Conservation (phyloP, 2,329 filamentous ascomycete species). For the Fusarium brachygibbosum region DNA sequence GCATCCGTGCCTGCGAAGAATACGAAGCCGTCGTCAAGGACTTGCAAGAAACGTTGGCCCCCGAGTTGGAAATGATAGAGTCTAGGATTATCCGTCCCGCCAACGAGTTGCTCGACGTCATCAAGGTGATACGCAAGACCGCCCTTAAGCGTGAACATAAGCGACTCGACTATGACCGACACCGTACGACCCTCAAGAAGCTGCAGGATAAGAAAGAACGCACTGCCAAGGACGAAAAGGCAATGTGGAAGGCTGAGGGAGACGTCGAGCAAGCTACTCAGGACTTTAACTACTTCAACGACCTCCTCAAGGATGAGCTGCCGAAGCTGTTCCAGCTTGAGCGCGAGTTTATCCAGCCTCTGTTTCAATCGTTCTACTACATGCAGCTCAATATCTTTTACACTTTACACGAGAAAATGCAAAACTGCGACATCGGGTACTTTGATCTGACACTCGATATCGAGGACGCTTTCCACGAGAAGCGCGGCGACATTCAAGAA, state of each 20-base stretch:
- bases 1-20: constrained; percentile 95
- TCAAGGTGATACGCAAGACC: constrained; percentile 94
- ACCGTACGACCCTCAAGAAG: constrained; percentile 87
- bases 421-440: constrained; percentile 96
- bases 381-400: constrained; percentile 99
- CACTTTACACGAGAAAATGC: constrained; percentile 98
- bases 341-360: constrained; percentile 92
- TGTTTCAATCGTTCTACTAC: constrained; percentile 99
- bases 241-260: constrained; percentile 93
- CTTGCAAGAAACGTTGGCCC: constrained; percentile 86
- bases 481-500: constrained; percentile 89
- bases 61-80: constrained; percentile 98
- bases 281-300: constrained; percentile 98
- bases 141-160: constrained; percentile 95
- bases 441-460: constrained; percentile 93
- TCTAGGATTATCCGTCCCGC: constrained; percentile 90
- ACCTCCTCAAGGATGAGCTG: constrained; percentile 94
- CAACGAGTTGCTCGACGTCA: constrained; percentile 91
- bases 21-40: constrained; percentile 94
- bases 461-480: constrained; percentile 89
- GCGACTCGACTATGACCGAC: constrained; percentile 94
- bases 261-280: constrained; percentile 92
- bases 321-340: constrained; percentile 92
- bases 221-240: constrained; percentile 95
- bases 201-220: constrained; percentile 98